Conservation (phyloP, 495 filamentous ascomycete genomes). For the Podospora pseudopauciseta region DNA sequence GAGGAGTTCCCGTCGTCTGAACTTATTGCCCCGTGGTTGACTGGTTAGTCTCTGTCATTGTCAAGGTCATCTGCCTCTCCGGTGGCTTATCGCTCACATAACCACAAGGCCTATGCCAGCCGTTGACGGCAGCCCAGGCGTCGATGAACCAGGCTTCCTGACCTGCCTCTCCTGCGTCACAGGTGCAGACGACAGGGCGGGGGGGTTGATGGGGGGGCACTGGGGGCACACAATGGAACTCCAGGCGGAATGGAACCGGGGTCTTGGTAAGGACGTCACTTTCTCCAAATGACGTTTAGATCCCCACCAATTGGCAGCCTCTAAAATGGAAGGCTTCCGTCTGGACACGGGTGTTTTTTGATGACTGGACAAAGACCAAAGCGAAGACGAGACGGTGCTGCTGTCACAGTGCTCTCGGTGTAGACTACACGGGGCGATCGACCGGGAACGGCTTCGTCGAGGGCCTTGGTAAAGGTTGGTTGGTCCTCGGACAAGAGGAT, state of each 20-base stretch:
- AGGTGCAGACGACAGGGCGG: not conserved
- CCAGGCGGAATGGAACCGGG: not conserved
- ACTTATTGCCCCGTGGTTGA: slow-evolving; percentile 1
- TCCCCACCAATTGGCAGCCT: not conserved
- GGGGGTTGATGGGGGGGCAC: not conserved
- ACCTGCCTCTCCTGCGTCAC: slow-evolving; percentile 7
- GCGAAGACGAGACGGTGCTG: not conserved
- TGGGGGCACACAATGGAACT: slow-evolving; percentile 2
- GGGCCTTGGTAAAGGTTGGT: slow-evolving; percentile 15
- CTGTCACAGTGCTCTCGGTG: not conserved
- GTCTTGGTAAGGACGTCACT: slow-evolving; percentile 7
- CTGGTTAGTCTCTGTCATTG: not conserved
- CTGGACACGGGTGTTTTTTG: not conserved
- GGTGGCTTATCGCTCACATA: slow-evolving; percentile 5
- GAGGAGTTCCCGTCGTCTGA: not conserved
- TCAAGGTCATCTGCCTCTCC: slow-evolving; percentile 15
- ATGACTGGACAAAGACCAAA: not conserved
- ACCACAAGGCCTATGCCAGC: slow-evolving; percentile 13
- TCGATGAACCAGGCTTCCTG: slow-evolving; percentile 1
- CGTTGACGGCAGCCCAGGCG: slow-evolving; percentile 7
- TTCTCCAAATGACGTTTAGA: not conserved
- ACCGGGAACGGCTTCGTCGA: slow-evolving; percentile 5
- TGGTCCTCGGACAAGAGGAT: slow-evolving; percentile 43
- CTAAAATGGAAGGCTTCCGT: not conserved
- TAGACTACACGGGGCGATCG: not conserved